Percentiles rank a stretch among this genome's conserved stretches.
phyloP scores from a whole-genome alignment of 768 basidiomycete species.

The Macrolepiota fuliginosa region DNA sequence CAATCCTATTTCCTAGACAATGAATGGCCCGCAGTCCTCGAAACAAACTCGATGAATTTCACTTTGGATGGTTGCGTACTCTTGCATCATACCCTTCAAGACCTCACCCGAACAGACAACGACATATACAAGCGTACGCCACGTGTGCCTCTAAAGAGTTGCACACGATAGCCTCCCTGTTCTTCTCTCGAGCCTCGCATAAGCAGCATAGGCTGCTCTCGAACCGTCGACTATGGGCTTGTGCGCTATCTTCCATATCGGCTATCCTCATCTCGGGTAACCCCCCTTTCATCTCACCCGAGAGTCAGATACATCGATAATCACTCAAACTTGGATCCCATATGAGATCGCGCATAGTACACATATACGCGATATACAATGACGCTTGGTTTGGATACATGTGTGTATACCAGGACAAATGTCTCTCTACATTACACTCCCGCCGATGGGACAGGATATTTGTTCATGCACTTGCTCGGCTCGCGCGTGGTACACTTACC shows the following conservation, averaged over 20 bases:
- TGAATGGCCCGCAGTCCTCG: background rate
- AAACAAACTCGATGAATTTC: background rate
- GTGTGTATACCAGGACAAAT: background rate
- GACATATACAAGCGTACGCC: background rate
- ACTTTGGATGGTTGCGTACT: background rate
- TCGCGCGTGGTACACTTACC: background rate
- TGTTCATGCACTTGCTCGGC: background rate
- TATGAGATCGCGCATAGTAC: background rate
- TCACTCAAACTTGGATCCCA: background rate
- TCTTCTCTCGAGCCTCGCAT: background rate
- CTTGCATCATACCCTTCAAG: background rate
- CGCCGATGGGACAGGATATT: background rate
- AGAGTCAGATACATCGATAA: background rate
- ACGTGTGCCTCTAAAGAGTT: background rate
- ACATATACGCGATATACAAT: background rate
- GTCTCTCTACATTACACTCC: background rate
- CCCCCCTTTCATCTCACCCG: constrained; percentile 3
- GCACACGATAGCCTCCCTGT: background rate
- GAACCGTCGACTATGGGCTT: background rate
- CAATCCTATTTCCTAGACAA: too few species aligned
- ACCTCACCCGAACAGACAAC: background rate
- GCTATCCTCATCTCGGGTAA: background rate
- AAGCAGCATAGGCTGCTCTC: background rate
- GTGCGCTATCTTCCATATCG: background rate
- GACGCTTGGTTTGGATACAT: background rate